Conservation (phyloP, 495 filamentous ascomycete species). For the Hypoxylon rickii region DNA sequence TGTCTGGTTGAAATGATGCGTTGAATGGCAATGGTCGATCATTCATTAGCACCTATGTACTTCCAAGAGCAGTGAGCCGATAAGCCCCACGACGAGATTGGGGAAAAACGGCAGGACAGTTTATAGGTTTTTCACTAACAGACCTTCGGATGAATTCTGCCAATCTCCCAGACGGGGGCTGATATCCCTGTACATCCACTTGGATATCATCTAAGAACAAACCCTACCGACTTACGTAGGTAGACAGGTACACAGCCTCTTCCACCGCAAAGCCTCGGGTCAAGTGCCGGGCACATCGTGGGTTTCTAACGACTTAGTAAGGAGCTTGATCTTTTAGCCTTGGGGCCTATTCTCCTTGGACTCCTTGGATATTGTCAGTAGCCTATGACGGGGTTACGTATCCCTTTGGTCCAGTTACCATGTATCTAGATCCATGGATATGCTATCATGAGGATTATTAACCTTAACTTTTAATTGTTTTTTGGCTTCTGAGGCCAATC, state of each 20-base stretch:
- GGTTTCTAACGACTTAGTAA: slow-evolving; percentile 35
- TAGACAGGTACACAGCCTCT: slow-evolving; percentile 31
- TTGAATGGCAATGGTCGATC: slow-evolving; percentile 18
- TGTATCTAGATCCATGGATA: no score
- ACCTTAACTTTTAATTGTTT: slow-evolving; percentile 13
- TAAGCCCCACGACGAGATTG: slow-evolving; percentile 27
- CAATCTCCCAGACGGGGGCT: neutral
- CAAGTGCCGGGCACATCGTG: slow-evolving; percentile 26
- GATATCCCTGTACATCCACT: slow-evolving; percentile 22
- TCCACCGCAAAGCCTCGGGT: slow-evolving; percentile 9
- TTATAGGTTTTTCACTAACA: slow-evolving; percentile 24
- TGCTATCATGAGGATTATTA: slow-evolving; percentile 22
- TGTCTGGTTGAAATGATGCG: slow-evolving; percentile 14
- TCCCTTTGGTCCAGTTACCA: slow-evolving; percentile 16
- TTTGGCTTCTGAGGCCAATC: slow-evolving; percentile 1
- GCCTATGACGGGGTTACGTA: slow-evolving; percentile 16
- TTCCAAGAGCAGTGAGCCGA: neutral
- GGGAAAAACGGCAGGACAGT: slow-evolving; percentile 4
- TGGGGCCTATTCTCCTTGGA: slow-evolving; percentile 27
- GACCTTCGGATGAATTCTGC: neutral
- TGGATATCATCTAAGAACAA: neutral
- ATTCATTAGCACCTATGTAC: neutral
- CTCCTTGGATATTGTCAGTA: slow-evolving; percentile 24
- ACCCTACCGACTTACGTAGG: slow-evolving; percentile 4
- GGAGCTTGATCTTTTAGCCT: slow-evolving; percentile 33